A percentile compares a stretch with the other conserved stretches of the same genome.
These are phyloP conservation scores for Osmanthus fragrans DNA, from an alignment of 257 asterid genomes.

Conservation along the genomic window DNA sequence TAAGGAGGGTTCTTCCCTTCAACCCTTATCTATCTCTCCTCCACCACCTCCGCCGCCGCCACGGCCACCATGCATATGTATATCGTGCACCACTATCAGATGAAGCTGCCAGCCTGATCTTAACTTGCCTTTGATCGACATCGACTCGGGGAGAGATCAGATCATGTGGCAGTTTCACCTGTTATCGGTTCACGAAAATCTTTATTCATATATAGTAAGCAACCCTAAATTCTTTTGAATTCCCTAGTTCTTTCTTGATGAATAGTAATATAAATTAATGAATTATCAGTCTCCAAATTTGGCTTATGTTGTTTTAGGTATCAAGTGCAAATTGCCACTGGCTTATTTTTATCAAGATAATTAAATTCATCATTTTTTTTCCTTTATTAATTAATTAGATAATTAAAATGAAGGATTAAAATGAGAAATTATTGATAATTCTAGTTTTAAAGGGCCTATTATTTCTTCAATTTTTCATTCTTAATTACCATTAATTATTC, in stretches of 20 bases:
- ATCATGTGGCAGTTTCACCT: constrained; percentile 53
- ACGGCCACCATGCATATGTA: neutral
- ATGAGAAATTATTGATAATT: too few relatives aligned
- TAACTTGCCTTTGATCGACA: constrained; percentile 28
- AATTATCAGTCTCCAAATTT: neutral
- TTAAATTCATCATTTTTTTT: neutral
- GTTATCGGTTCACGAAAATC: constrained; percentile 31
- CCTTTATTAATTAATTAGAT: too few relatives aligned
- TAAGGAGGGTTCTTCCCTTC: neutral
- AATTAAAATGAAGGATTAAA: too few relatives aligned
- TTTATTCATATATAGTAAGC: neutral
- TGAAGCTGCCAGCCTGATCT: constrained; percentile 84
- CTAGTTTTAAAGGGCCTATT: neutral
- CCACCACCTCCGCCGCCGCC: neutral
- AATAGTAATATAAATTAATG: neutral
- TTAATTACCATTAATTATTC: neutral
- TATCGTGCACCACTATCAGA: constrained; percentile 44
- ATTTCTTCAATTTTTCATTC: neutral
- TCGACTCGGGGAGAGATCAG: constrained; percentile 30
- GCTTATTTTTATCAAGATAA: neutral
- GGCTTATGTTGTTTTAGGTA: neutral
- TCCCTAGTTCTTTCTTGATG: neutral
- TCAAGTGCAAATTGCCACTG: neutral
- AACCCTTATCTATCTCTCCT: neutral
- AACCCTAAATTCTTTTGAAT: neutral